phyloP scores from a whole-genome alignment of 192 early-diverging fungal genomes.

The Coemansia asiatica region DNA sequence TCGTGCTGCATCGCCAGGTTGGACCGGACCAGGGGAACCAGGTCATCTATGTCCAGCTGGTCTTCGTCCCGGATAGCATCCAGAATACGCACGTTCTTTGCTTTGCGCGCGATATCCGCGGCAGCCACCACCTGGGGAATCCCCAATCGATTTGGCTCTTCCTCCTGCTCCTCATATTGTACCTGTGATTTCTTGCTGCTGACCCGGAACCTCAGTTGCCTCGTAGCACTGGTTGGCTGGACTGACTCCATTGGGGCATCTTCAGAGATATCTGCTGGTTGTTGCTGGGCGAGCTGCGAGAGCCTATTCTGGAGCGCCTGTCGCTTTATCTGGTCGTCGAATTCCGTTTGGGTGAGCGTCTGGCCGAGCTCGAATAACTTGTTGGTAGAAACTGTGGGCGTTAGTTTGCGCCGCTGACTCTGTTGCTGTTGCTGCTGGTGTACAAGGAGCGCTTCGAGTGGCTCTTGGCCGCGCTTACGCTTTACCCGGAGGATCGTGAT shows the following conservation, averaged over 20 bases:
- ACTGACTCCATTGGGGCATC: not conserved
- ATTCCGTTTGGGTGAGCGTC: conserved; percentile 64
- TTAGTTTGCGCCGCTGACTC: not conserved
- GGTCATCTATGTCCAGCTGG: conserved; percentile 60
- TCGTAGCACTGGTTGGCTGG: not conserved
- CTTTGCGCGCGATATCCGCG: conserved; percentile 35
- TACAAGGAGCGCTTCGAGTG: conserved; percentile 62
- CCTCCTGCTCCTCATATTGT: not conserved
- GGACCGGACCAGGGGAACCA: conserved; percentile 70
- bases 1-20: conserved; percentile 53
- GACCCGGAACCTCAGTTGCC: conserved; percentile 25
- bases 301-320: conserved; percentile 56
- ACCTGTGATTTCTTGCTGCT: conserved; percentile 19
- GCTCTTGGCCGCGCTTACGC: conserved; percentile 73
- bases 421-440: conserved; percentile 19
- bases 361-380: conserved; percentile 66
- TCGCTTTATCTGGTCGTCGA: conserved; percentile 56
- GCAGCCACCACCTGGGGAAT: conserved; percentile 33
- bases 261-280: not conserved
- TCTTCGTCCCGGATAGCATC: conserved; percentile 66
- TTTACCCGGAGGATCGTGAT: conserved; percentile 74
- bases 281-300: conserved; percentile 13
- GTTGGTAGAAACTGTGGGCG: not conserved
- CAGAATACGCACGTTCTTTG: conserved; percentile 61
- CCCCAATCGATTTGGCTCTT: not conserved